A percentile compares a stretch with the other conserved stretches of the same genome.
These are phyloP conservation scores for Cercospora brassicicola DNA, from an alignment of 2,329 filamentous ascomycete genomes.

Conservation along the genomic window DNA sequence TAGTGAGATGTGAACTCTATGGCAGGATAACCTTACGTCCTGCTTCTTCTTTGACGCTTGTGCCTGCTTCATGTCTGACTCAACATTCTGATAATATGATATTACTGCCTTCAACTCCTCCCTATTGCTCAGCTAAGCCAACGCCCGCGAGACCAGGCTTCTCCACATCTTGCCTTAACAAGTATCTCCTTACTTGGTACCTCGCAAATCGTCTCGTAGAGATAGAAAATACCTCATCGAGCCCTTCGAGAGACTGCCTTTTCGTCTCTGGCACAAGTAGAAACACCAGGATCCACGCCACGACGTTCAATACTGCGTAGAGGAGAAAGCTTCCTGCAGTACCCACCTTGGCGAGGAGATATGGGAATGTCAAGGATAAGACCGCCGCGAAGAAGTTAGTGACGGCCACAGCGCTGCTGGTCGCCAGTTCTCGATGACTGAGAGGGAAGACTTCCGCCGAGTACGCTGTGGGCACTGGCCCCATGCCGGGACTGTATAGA, in stretches of 20 bases:
- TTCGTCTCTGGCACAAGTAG: conserved; percentile 51
- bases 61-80: background rate
- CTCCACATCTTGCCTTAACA: background rate
- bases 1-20: background rate
- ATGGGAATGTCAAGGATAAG: conserved; percentile 47
- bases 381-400: conserved; percentile 50
- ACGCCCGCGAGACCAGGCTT: background rate
- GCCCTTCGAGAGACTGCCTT: conserved; percentile 49
- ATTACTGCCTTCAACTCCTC: background rate
- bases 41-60: background rate
- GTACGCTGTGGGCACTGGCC: conserved; percentile 45
- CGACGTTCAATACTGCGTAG: conserved; percentile 58
- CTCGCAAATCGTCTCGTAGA: conserved; percentile 37
- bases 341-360: conserved; percentile 51
- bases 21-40: background rate
- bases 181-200: background rate
- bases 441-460: conserved; percentile 49
- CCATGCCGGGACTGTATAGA: conserved; percentile 50
- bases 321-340: conserved; percentile 56
- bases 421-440: conserved; percentile 44
- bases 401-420: conserved; percentile 58
- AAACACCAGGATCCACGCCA: conserved; percentile 52
- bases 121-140: background rate
- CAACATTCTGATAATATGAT: background rate
- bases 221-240: conserved; percentile 55